These are phyloP conservation scores for Paramecium caudatum DNA, from an alignment of 73 alveolate species.

Conservation along the genomic window DNA sequence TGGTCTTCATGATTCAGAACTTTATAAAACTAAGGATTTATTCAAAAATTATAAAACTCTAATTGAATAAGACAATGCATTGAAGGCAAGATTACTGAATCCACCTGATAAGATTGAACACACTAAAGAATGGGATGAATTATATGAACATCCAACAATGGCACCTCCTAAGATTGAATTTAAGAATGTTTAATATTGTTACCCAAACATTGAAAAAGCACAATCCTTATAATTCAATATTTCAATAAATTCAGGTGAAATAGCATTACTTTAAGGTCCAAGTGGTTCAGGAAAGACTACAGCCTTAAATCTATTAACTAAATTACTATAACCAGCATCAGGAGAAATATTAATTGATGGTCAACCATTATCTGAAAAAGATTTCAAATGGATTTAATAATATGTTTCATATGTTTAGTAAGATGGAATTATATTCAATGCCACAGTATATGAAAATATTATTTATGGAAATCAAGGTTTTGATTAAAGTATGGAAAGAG, in stretches of 20 bases:
- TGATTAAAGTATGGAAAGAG: slow-evolving; percentile 66
- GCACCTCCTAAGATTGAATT: slow-evolving; percentile 60
- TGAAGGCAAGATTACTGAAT: not conserved
- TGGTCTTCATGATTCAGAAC: slow-evolving; percentile 47
- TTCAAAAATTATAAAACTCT: slow-evolving; percentile 43
- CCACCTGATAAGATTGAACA: slow-evolving; percentile 23
- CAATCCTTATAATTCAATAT: slow-evolving; percentile 23
- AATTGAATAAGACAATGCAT: slow-evolving; percentile 14
- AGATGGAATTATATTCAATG: slow-evolving; percentile 74
- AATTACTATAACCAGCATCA: slow-evolving; percentile 28
- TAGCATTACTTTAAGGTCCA: slow-evolving; percentile 61
- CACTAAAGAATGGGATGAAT: slow-evolving; percentile 9
- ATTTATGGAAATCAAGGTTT: slow-evolving; percentile 74
- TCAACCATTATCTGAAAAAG: slow-evolving; percentile 50
- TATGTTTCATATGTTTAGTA: slow-evolving; percentile 68
- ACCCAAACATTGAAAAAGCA: slow-evolving; percentile 13
- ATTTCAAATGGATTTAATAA: slow-evolving; percentile 66
- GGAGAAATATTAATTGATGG: slow-evolving; percentile 73
- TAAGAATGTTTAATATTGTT: slow-evolving; percentile 21
- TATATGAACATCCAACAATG: slow-evolving; percentile 12
- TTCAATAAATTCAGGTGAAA: slow-evolving; percentile 59
- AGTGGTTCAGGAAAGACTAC: slow-evolving; percentile 74
- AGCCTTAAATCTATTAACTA: slow-evolving; percentile 66
- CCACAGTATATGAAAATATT: slow-evolving; percentile 66
- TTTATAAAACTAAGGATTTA: not conserved